Base-by-base conservation (phyloP, 805 yeast species). In the Torulaspora indica region DNA sequence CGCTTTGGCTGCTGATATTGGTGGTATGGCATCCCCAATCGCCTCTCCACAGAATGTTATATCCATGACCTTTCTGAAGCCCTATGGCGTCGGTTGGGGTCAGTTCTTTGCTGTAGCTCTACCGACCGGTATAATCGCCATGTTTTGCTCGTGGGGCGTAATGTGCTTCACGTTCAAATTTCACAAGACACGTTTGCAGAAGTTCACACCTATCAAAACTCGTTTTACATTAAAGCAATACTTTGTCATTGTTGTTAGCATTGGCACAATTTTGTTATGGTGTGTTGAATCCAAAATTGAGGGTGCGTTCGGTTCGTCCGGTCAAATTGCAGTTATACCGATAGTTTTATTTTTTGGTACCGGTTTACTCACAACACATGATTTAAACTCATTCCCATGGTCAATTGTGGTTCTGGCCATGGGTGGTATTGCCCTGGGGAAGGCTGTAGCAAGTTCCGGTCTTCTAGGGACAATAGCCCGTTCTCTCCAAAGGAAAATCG, bases 351-450 rank as follows among this genome's bases (percentile, higher is more conserved):
- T 93, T 60, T 91, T 91, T 61, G 98, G 96, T 13, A 78, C 96
- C 0, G 96, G 96, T 1, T 63, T 90, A 27, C 69, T 91, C 48
- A 74, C 85, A 4, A 81, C 90, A 1, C 85, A 86, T 36, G 98
- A 93, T 63, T 82, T 91, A 62, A 90, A 91, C 66, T 85, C 87
- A 61, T 91, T 91, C 66, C 87, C 96, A 23, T 91, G 98, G 98
- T 85, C 95, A 4, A 91, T 93, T 58, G 95, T 93, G 17, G 79
- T 90, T 35, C 72, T 91, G 48, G 97, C 98, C 8, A 91, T 91
- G 98, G 98, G 98, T 31, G 97, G 98, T 54, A 75, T 91, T 42
- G 93, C 96, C 1, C 72, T 91, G 39, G 98, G 98, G 53, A 85
- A 85, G 58, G 95, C 95, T 0, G 97, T 91, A 3, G 80, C 95